Evolutionary conservation across 1,284 basidiomycete genomes (phyloP).

Genomic region (Entoloma clypeatum): DNA sequence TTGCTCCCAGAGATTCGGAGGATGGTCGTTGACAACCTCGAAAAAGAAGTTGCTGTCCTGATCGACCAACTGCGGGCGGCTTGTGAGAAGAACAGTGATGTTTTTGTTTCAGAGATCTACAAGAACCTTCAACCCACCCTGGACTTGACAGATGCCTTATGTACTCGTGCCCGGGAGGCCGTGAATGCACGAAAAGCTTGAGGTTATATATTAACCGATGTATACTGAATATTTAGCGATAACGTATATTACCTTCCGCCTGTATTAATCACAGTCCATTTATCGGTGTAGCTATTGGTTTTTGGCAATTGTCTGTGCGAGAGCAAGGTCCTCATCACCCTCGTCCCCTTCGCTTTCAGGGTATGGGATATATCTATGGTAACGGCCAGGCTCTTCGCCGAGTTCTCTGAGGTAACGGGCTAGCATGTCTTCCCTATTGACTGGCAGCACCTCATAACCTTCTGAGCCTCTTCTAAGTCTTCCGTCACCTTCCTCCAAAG

Average conservation of each 20-base stretch:
- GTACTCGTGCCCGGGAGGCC: conserved; percentile 16
- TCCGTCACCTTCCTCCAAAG: conserved; percentile 34
- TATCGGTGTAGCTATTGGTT: conserved; percentile 4
- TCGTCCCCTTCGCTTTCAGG: conserved; percentile 34
- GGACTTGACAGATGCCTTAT: conserved; percentile 25
- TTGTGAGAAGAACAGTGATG: conserved; percentile 21
- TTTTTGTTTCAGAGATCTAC: conserved; percentile 23
- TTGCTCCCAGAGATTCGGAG: conserved; percentile 22
- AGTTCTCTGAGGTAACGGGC: conserved; percentile 50
- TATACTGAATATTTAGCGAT: neutral
- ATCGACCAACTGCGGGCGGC: conserved; percentile 22
- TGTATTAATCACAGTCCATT: neutral
- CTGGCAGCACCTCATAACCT: conserved; percentile 66
- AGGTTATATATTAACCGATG: conserved; percentile 1
- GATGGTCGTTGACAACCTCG: conserved; percentile 20
- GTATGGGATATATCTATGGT: conserved; percentile 60
- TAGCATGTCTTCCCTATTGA: conserved; percentile 60
- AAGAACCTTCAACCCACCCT: conserved; percentile 25
- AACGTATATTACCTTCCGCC: neutral
- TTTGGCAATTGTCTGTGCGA: conserved; percentile 17
- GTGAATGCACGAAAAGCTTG: conserved; percentile 2
- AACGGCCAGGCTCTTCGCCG: conserved; percentile 52
- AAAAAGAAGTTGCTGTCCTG: conserved; percentile 23
- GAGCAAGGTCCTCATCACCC: conserved; percentile 29
- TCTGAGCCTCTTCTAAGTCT: conserved; percentile 69